Conservation (phyloP, 768 basidiomycete genomes). For the Psilocybe cubensis region DNA sequence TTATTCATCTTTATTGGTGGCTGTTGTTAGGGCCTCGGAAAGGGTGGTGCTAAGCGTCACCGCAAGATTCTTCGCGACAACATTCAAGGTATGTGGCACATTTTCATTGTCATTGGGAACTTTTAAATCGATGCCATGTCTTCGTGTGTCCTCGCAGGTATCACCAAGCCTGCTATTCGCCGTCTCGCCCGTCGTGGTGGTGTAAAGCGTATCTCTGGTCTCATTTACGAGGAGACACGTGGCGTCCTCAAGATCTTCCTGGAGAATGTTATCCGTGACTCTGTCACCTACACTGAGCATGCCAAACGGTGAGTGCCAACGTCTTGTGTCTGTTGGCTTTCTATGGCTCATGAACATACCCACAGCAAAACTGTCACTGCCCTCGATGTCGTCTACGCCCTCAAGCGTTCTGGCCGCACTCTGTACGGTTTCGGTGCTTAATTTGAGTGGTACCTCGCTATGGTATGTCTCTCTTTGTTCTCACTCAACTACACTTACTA, state of each 20-base stretch:
- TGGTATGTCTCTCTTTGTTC: not conserved
- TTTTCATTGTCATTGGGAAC: not conserved
- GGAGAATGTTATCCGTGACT: conserved; percentile 82
- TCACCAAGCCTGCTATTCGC: conserved; percentile 69
- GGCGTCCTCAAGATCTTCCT: conserved; percentile 78
- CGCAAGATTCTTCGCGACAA: conserved; percentile 83
- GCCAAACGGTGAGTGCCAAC: conserved; percentile 65
- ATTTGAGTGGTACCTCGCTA: conserved; percentile 9
- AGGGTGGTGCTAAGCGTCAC: conserved; percentile 80
- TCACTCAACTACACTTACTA: not conserved
- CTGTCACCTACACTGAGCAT: conserved; percentile 94
- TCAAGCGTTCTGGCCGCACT: conserved; percentile 76
- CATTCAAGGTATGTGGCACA: conserved; percentile 60
- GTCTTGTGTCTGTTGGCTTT: not conserved
- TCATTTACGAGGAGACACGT: conserved; percentile 84
- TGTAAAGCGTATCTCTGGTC: conserved; percentile 78
- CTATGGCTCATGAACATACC: conserved; percentile 7
- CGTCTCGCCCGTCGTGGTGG: conserved; percentile 85
- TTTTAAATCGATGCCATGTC: not conserved
- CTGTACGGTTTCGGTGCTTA: conserved; percentile 85
- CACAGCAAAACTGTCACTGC: conserved; percentile 82
- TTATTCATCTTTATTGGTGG: conserved; percentile 2
- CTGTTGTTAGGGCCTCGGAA: conserved; percentile 65
- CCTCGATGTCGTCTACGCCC: conserved; percentile 80
- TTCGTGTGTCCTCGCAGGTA: conserved; percentile 25